phyloP scores from a whole-genome alignment of 805 yeast genomes.

The Cyberlindnera euphorbiae region DNA sequence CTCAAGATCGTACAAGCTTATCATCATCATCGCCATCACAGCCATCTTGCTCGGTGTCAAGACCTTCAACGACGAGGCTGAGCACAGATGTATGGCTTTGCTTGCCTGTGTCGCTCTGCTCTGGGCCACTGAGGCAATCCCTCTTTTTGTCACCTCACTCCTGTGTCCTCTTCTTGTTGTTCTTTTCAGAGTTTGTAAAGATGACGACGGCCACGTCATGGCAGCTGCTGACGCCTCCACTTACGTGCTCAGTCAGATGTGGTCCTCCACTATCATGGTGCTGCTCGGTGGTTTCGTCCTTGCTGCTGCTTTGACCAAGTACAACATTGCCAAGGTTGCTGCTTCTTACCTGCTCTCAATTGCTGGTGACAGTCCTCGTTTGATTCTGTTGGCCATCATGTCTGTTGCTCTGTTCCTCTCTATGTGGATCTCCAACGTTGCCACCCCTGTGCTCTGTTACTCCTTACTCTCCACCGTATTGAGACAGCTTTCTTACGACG shows the following conservation, averaged over 20 bases:
- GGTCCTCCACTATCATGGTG: conserved; percentile 91
- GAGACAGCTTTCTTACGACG: conserved; percentile 67
- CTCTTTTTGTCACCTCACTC: conserved; percentile 86
- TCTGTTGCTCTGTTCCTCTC: conserved; percentile 76
- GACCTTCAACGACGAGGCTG: conserved; percentile 56
- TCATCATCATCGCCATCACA: conserved; percentile 45
- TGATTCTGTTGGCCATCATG: conserved; percentile 76
- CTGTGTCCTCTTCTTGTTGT: conserved; percentile 79
- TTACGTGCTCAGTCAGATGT: conserved; percentile 76
- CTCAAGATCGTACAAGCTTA: conserved; percentile 28
- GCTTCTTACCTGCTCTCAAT: conserved; percentile 76
- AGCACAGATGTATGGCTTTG: conserved; percentile 61
- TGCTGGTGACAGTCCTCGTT: conserved; percentile 81
- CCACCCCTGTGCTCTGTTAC: conserved; percentile 89
- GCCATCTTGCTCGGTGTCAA: conserved; percentile 50
- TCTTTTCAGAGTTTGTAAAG: conserved; percentile 56
- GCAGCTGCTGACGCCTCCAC: conserved; percentile 60
- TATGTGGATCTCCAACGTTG: conserved; percentile 96
- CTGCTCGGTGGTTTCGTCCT: conserved; percentile 88
- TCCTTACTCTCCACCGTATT: conserved; percentile 84
- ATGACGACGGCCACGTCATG: conserved; percentile 49
- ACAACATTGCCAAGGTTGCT: conserved; percentile 80
- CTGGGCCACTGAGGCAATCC: conserved; percentile 96
- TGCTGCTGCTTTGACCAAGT: conserved; percentile 90
- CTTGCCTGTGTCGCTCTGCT: conserved; percentile 61